Evolutionary conservation across 257 asterid species (phyloP), one percentile per base, ranked within the genome.

Genomic region (Salvia hispanica): DNA sequence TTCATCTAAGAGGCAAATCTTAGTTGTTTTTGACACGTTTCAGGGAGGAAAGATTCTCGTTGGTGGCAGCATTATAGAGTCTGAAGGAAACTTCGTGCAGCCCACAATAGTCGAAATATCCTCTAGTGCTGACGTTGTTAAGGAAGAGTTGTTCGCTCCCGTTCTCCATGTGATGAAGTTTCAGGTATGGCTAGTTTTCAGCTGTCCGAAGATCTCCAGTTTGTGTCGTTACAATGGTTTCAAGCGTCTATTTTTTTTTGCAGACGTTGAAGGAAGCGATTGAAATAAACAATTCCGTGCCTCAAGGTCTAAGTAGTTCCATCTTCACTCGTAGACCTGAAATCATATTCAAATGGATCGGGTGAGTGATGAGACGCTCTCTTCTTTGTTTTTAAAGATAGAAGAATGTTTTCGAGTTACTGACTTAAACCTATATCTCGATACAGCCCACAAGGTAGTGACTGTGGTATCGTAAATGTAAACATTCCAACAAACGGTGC

Each of bases 251-350:
- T 36, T 28, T 42, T 58, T 53, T 70, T 67, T 65, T 60, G 81
- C 93, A 94, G 99, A 94, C 87, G 34, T 73, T 88, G 44, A 81
- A 91, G 76, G 99, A 94, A 71, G 99, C 97, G 14, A 83, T 94
- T 72, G 91, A 83, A 66, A 88, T 91, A 44, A 85, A 94, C 85
- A 94, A 94, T 78, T 94, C 96, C 6, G 99, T 94, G 33, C 99
- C 99, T 77, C 99, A 94, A 81, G 99, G 99, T 66, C 87, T 94
- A 13, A 94, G 99, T 66, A 94, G 99, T 77, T 91, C 99, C 77
- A 94, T 94, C 88, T 91, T 91, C 93, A 84, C 99, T 46, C 83
- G 75, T 66, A 78, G 67, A 36, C 97, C 99, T 42, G 97, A 88
- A 73, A 52, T 79, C 37, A 83, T 94, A 48, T 94, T 94, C 91